Conservation (phyloP, 495 filamentous ascomycete species). For the Margaritispora aquatica region DNA sequence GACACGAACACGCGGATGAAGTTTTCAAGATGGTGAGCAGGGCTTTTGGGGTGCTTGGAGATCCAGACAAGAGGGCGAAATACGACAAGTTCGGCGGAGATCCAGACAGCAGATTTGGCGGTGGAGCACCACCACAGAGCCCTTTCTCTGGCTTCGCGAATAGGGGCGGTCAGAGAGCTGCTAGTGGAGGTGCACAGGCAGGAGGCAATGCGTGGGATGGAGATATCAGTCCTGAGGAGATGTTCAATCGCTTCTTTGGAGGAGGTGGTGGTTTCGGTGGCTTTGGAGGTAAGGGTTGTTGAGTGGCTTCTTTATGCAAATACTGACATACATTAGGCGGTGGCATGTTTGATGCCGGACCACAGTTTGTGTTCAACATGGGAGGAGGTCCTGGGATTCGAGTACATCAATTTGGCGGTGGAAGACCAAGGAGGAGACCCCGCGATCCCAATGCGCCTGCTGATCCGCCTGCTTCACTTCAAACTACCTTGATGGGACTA, state of each 20-base stretch:
- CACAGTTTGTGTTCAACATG: slow-evolving; percentile 88
- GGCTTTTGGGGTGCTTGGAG: slow-evolving; percentile 89
- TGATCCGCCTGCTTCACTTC: slow-evolving; percentile 43
- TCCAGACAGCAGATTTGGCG: slow-evolving; percentile 74
- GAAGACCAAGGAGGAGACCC: slow-evolving; percentile 60
- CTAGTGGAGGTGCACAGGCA: slow-evolving; percentile 44
- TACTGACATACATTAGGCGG: slow-evolving; percentile 30
- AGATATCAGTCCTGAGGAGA: slow-evolving; percentile 92
- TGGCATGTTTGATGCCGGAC: slow-evolving; percentile 61
- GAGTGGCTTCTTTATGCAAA: background rate
- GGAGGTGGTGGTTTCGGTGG: slow-evolving; percentile 58
- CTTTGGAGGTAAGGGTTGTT: slow-evolving; percentile 43
- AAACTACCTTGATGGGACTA: slow-evolving; percentile 54
- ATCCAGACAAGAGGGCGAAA: slow-evolving; percentile 82
- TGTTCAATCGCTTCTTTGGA: slow-evolving; percentile 93
- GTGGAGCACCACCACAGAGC: slow-evolving; percentile 38
- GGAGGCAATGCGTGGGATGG: slow-evolving; percentile 59
- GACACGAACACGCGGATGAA: slow-evolving; percentile 93
- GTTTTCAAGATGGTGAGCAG: slow-evolving; percentile 97
- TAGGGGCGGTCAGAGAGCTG: slow-evolving; percentile 32
- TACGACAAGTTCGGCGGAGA: slow-evolving; percentile 88
- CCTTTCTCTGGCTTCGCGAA: slow-evolving; percentile 71
- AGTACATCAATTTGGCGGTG: slow-evolving; percentile 81
- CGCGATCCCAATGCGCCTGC: slow-evolving; percentile 51
- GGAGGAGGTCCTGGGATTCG: slow-evolving; percentile 75